phyloP scores from a whole-genome alignment of 1,284 basidiomycete species.

The Ganoderma resinaceum region DNA sequence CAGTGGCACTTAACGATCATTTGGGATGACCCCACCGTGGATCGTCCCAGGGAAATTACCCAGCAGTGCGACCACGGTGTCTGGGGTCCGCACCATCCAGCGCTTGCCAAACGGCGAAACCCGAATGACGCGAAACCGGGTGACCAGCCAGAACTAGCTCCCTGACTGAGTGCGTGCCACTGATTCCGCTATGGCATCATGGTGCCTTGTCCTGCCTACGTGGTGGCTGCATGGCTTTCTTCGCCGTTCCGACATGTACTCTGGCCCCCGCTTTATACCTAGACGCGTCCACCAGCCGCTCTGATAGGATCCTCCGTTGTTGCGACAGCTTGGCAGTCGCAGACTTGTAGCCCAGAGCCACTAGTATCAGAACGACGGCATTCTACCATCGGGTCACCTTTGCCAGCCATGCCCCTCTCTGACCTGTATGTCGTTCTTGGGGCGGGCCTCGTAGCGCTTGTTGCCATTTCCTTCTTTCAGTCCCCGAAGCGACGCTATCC shows the following conservation, averaged over 20 bases:
- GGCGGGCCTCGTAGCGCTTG: not conserved
- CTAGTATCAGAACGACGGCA: not conserved
- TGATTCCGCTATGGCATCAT: not conserved
- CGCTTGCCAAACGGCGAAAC: too few species aligned
- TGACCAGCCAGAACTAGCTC: too few species aligned
- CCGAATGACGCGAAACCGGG: too few species aligned
- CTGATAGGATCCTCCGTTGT: not conserved
- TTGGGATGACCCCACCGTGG: too few species aligned
- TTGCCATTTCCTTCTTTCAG: not conserved
- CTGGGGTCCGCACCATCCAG: too few species aligned
- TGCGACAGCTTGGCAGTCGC: not conserved
- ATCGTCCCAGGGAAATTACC: too few species aligned
- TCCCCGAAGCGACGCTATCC: conserved; percentile 13
- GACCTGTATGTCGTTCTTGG: not conserved
- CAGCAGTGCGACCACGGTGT: not conserved
- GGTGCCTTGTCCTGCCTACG: not conserved
- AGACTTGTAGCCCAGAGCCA: not conserved
- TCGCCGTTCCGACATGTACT: not conserved
- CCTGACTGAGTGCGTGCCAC: not conserved
- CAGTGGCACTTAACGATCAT: too few species aligned
- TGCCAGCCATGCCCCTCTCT: not conserved
- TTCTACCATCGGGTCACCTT: not conserved
- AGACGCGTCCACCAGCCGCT: not conserved
- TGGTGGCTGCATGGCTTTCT: not conserved
- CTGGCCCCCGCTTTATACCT: not conserved